A percentile compares a stretch with the other conserved stretches of the same genome.
phyloP scores from a whole-genome alignment of 495 filamentous ascomycete genomes.

The Penicillium malachiteum region DNA sequence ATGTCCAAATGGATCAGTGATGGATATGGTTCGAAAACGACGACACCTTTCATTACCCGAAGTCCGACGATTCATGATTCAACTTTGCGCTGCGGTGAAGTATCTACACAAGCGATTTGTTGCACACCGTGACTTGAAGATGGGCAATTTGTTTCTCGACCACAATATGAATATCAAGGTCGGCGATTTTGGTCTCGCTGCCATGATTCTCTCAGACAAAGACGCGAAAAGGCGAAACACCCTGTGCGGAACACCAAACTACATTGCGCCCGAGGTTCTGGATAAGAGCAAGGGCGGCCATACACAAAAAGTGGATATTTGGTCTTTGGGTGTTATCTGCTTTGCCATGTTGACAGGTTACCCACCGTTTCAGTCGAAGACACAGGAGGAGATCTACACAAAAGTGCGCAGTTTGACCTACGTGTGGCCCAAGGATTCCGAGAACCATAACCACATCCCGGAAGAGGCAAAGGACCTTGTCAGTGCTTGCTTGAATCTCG shows the following conservation, averaged over 20 bases:
- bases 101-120: slow-evolving; percentile 94
- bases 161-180: slow-evolving; percentile 96
- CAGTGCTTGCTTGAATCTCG: slow-evolving; percentile 66
- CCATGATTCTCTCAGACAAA: slow-evolving; percentile 79
- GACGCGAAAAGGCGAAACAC: slow-evolving; percentile 85
- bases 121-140: slow-evolving; percentile 95
- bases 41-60: slow-evolving; percentile 87
- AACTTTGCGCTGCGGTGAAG: slow-evolving; percentile 93
- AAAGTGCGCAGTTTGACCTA: slow-evolving; percentile 70
- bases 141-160: slow-evolving; percentile 97
- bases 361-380: slow-evolving; percentile 83
- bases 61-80: slow-evolving; percentile 85
- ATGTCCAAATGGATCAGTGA: slow-evolving; percentile 94
- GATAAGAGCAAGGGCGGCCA: slow-evolving; percentile 75
- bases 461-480: slow-evolving; percentile 76
- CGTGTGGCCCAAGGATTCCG: slow-evolving; percentile 67
- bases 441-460: slow-evolving; percentile 48
- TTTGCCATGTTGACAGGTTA: slow-evolving; percentile 90
- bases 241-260: slow-evolving; percentile 95
- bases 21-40: slow-evolving; percentile 93
- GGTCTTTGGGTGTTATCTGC: slow-evolving; percentile 94
- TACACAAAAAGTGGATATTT: slow-evolving; percentile 91
- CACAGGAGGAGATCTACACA: slow-evolving; percentile 82
- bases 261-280: slow-evolving; percentile 95
- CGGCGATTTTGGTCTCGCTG: slow-evolving; percentile 96